phyloP scores from a whole-genome alignment of 305 asterid species.

The Solanum hybrid region DNA sequence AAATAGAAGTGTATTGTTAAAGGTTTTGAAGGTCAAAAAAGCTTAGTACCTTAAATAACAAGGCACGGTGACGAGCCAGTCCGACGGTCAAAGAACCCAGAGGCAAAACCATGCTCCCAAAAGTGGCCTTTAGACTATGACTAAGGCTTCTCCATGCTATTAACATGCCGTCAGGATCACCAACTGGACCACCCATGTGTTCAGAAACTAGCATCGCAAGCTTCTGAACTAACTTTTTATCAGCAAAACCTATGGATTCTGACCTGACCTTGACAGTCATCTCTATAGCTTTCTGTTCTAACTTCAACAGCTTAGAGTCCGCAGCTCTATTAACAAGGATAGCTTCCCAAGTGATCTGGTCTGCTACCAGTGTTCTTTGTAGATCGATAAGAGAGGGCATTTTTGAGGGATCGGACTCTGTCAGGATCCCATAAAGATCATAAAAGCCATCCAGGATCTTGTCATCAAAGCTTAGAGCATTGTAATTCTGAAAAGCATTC shows the following conservation, averaged over 20 bases:
- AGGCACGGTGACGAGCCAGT: constrained; percentile 93
- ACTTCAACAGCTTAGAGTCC: constrained; percentile 66
- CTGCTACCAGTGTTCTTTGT: constrained; percentile 66
- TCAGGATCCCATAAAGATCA: constrained; percentile 68
- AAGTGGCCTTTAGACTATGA: constrained; percentile 41
- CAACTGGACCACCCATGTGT: constrained; percentile 95
- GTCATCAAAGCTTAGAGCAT: constrained; percentile 89
- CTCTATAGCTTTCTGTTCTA: constrained; percentile 65
- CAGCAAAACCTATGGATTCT: constrained; percentile 27
- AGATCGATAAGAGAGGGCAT: constrained; percentile 91
- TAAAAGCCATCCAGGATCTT: constrained; percentile 92
- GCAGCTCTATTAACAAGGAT: constrained; percentile 68
- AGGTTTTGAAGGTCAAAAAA: constrained; percentile 5
- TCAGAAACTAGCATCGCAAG: constrained; percentile 76
- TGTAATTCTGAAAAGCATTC: constrained; percentile 90
- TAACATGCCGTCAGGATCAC: constrained; percentile 70
- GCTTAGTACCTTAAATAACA: constrained; percentile 72
- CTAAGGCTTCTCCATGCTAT: constrained; percentile 74
- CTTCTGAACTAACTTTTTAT: constrained; percentile 44
- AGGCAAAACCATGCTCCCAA: constrained; percentile 91
- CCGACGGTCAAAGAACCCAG: constrained; percentile 83
- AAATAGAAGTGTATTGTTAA: not conserved
- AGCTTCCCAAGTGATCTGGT: constrained; percentile 77
- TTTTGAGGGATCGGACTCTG: constrained; percentile 57
- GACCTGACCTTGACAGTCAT: constrained; percentile 45